A percentile compares a stretch with the other conserved stretches of the same genome.
These are phyloP conservation scores for Aspergillus sp. DNA, from an alignment of 2,329 filamentous ascomycete genomes.

Conservation along the genomic window DNA sequence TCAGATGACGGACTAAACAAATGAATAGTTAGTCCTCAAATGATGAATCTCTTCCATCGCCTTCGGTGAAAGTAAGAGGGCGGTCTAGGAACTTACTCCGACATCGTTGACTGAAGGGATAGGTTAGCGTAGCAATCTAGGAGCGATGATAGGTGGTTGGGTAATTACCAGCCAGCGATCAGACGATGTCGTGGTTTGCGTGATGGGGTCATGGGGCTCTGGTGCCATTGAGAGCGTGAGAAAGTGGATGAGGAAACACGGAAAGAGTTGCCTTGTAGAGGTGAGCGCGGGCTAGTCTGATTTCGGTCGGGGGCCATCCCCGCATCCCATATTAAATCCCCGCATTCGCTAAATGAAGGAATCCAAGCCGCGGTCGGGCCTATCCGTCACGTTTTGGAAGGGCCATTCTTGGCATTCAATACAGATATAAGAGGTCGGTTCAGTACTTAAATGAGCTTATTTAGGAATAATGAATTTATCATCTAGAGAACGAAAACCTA, in stretches of 20 bases:
- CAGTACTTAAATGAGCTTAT: too few relatives aligned
- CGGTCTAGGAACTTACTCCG: conserved; percentile 20
- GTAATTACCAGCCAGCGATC: conserved; percentile 24
- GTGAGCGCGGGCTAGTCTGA: neutral
- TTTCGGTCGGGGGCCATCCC: neutral
- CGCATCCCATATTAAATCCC: neutral
- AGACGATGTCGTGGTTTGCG: conserved; percentile 22
- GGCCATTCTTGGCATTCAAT: neutral
- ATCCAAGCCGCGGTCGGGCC: neutral
- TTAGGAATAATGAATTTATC: neutral
- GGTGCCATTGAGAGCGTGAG: conserved; percentile 1
- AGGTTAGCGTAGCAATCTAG: neutral
- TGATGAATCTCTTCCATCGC: too few relatives aligned
- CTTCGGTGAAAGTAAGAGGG: neutral
- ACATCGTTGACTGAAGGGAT: conserved; percentile 23
- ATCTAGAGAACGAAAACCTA: too few relatives aligned
- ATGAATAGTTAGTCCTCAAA: too few relatives aligned
- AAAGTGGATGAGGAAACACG: conserved; percentile 5
- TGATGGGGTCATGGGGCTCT: conserved; percentile 14
- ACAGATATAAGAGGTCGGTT: too few relatives aligned
- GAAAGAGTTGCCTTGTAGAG: conserved; percentile 22
- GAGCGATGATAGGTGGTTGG: conserved; percentile 2
- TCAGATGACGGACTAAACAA: conserved; percentile 25
- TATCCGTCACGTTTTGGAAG: neutral
- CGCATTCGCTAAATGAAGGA: neutral